Evolutionary conservation across 1,284 basidiomycete species (phyloP), one percentile per base, ranked within the genome.

Genomic region (Vanrija sp.): DNA sequence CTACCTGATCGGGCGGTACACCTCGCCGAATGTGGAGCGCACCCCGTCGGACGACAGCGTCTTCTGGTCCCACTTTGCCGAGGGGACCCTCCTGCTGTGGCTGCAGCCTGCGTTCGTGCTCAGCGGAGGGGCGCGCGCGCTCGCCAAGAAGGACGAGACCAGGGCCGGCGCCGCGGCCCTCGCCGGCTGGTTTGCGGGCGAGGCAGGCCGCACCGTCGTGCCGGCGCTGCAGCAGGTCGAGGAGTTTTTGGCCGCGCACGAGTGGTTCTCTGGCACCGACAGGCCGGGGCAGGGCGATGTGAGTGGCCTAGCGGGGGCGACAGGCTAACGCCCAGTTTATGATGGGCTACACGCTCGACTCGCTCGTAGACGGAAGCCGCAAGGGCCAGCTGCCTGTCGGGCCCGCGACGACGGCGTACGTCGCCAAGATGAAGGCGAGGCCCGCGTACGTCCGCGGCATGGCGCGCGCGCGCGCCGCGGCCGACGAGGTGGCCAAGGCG

Each of bases 271-370:
- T 0, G 71, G 69, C 4, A 42, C 49, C 2, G 59, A 64, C 42
- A 59, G 66, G 38, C 64, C 66, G 2, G 72, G 72, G 42, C 56
- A 66, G 43, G 68, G 66, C 5, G 72, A 74, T 42, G 70, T 72
- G 47, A 64, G 69, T 62, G 22, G 31, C 31, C 4, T 14, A 14
- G 31, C 12, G 10, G 31, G 31, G 31, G 8, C 12, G 31, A 9
- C 5, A 14, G 3, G 36, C 47, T 38, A 18, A 31, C 36, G 9
- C 24, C 16, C 51, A 68, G 67, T 67, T 71, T 60, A 65, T 70
- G 64, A 61, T 73, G 60, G 61, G 60, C 59, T 71, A 68, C 52
- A 53, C 63, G 10, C 60, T 71, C 58, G 54, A 60, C 50, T 61
- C 59, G 3, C 48, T 72, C 31, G 31, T 14, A 4, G 51, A 41